These are phyloP conservation scores for Globisporangium lucens DNA, from an alignment of 352 stramenopile genomes.

Conservation along the genomic window DNA sequence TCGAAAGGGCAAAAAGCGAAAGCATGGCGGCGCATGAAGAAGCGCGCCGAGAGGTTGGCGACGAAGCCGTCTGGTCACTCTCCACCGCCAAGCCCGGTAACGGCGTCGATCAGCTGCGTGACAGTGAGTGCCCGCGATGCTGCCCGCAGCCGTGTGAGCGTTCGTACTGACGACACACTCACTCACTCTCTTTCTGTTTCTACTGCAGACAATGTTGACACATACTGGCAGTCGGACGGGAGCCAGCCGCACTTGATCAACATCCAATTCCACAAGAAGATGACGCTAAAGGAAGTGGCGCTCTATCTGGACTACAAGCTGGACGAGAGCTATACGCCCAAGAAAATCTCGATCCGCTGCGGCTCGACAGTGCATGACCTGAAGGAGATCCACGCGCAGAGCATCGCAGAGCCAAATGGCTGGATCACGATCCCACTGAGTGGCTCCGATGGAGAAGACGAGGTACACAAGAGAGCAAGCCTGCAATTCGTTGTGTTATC, in stretches of 20 bases:
- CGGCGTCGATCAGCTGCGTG: slow-evolving; percentile 95
- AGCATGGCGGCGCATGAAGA: slow-evolving; percentile 12
- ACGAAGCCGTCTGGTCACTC: slow-evolving; percentile 94
- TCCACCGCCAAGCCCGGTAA: slow-evolving; percentile 97
- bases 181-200: not conserved
- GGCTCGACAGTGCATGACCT: slow-evolving; percentile 96
- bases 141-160: not conserved
- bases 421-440: slow-evolving; percentile 91
- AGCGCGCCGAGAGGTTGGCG: slow-evolving; percentile 62
- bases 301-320: slow-evolving; percentile 98
- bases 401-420: slow-evolving; percentile 91
- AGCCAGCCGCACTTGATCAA: slow-evolving; percentile 96
- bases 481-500: not conserved
- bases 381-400: slow-evolving; percentile 90
- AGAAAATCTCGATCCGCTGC: slow-evolving; percentile 91
- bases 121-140: slow-evolving; percentile 56
- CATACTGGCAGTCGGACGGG: slow-evolving; percentile 97
- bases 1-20: not conserved
- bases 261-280: slow-evolving; percentile 96
- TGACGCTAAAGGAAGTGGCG: slow-evolving; percentile 91
- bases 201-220: slow-evolving; percentile 89
- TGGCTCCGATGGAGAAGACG: slow-evolving; percentile 44
- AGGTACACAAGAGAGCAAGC: not conserved
- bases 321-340: slow-evolving; percentile 98
- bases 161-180: slow-evolving; percentile 5